phyloP scores from a whole-genome alignment of 495 filamentous ascomycete genomes.

The Polyplosphaeria fusca region DNA sequence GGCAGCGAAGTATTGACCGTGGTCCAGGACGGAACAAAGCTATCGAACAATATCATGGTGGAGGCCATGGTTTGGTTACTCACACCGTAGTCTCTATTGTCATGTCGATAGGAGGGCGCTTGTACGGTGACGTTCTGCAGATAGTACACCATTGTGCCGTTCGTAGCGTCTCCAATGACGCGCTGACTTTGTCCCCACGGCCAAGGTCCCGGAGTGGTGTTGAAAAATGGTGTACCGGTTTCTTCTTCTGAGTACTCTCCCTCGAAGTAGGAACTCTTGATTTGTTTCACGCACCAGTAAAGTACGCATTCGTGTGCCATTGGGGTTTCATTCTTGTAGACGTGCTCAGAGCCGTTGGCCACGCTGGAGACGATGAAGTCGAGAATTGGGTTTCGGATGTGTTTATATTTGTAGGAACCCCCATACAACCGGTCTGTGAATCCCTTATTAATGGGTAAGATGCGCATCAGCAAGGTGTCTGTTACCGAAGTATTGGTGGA shows the following conservation, averaged over 20 bases:
- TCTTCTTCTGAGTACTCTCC: constrained; percentile 15
- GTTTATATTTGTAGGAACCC: constrained; percentile 13
- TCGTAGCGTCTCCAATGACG: background rate
- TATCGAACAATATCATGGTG: constrained; percentile 11
- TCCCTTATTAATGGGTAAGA: background rate
- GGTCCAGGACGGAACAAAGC: constrained; percentile 13
- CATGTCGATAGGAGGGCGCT: background rate
- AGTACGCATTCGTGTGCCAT: constrained; percentile 20
- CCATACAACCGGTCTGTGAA: constrained; percentile 2
- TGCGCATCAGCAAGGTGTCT: constrained; percentile 12
- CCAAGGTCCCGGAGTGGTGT: constrained; percentile 10
- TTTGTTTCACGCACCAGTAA: constrained; percentile 20
- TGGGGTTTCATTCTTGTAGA: constrained; percentile 12
- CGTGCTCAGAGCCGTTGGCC: background rate
- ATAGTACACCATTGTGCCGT: constrained; percentile 1
- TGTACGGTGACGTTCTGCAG: constrained; percentile 5
- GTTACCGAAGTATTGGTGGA: background rate
- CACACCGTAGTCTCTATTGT: background rate
- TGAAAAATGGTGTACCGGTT: constrained; percentile 5
- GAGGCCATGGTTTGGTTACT: background rate
- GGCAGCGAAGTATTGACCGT: background rate
- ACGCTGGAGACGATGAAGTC: constrained; percentile 8
- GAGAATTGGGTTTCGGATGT: constrained; percentile 15
- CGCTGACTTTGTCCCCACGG: constrained; percentile 5
- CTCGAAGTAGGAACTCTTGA: constrained; percentile 20